Conservation (phyloP, 306 rosid genomes). For the Spatholobus suberectus region DNA sequence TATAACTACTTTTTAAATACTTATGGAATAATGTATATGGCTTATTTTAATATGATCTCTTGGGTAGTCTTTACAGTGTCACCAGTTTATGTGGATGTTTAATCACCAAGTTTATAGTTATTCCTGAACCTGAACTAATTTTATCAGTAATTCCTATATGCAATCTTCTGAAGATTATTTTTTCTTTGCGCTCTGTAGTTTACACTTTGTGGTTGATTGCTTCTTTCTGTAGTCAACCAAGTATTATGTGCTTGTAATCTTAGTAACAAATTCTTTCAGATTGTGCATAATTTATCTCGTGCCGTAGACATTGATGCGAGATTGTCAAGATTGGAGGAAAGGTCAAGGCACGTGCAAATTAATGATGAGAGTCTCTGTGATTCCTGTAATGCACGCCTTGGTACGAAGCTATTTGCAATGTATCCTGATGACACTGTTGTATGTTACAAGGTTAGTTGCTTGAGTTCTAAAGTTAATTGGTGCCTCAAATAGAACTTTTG, state of each 20-base stretch:
- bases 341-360: constrained; percentile 92
- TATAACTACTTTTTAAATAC: background rate
- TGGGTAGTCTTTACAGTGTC: background rate
- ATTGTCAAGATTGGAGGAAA: constrained; percentile 93
- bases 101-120: constrained; percentile 8
- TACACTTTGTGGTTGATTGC: background rate
- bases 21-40: background rate
- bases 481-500: constrained; percentile 12
- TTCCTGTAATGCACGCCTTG: constrained; percentile 96
- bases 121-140: constrained; percentile 3
- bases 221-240: background rate
- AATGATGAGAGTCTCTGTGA: constrained; percentile 96
- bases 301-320: constrained; percentile 93
- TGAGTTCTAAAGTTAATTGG: constrained; percentile 19
- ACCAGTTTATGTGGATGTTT: constrained; percentile 11
- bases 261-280: constrained; percentile 54
- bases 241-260: constrained; percentile 24
- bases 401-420: constrained; percentile 97
- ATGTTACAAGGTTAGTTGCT: constrained; percentile 89
- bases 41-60: constrained; percentile 11
- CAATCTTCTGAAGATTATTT: constrained; percentile 20
- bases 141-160: constrained; percentile 15
- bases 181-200: background rate
- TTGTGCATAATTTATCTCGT: constrained; percentile 85
- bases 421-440: constrained; percentile 93